Base-by-base conservation (phyloP, 306 rosid species). In the Gynostemma pentaphyllum region DNA sequence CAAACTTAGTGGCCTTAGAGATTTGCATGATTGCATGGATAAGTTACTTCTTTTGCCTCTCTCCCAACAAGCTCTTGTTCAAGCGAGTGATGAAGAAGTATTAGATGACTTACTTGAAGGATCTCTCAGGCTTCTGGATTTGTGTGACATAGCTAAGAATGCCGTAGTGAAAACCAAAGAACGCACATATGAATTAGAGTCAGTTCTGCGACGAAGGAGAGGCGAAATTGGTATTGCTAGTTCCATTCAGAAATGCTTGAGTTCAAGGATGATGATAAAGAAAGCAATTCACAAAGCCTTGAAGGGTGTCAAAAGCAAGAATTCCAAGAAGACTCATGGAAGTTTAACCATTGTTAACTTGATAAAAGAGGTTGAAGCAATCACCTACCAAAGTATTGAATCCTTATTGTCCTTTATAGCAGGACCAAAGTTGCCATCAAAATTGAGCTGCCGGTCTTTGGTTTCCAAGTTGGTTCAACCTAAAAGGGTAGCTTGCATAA, bases 381-480 rank as follows among this genome's bases (percentile, higher is more conserved):
- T 71, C 6, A 66, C 76, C 0, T 16, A 21, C n/a, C 8, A 29
- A 0, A 48, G 52, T n/a, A 42, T 76, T 13, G 63, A 67, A 49
- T 51, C 67, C 4, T 68, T 76, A 12, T 37, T 71, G 67, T 28
- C 45, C 26, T 68, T 46, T 2, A 36, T 68, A 44, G 60, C 63
- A 22, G 71, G 71, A 22, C 2, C 73, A 3, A 71, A 66, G 45
- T 34, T 44, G 9, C 47, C 14, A 32, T 11, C 67, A 24, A 67
- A 71, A 48, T 48, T 48, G 29, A 47, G 54, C 59, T 27, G 29
- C 7, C 68, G 74, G 76, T 37, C 80, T 28, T 28, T 52, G 22
- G 70, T 71, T 55, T 71, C 69, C 34, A 76, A 67, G 63, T 10
- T 71, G 39, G 60, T 70, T 50, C 52, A 70, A 9, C 24, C 76